Percentiles rank a stretch among this genome's conserved stretches.
Conservation (phyloP, 805 yeast genomes). For the Yarrowia sp. region DNA sequence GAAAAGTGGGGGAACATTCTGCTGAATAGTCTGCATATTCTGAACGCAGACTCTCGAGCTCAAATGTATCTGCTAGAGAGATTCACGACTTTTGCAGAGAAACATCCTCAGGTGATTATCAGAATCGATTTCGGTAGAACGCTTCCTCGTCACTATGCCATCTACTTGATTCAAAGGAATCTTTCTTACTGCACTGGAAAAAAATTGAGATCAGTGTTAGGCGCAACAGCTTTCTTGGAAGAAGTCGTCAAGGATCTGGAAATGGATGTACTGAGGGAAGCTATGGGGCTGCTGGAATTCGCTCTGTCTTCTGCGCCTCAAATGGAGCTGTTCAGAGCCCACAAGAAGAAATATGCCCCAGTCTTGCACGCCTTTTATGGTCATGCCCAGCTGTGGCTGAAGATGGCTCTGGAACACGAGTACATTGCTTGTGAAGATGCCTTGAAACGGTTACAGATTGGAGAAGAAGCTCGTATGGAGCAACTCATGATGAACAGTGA, state of each 20-base stretch:
- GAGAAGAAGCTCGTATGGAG: too few species aligned
- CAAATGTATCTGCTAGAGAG: not conserved
- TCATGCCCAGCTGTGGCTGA: conserved; percentile 24
- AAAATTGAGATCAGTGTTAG: too few species aligned
- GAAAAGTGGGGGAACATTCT: conserved; percentile 3
- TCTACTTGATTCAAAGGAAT: not conserved
- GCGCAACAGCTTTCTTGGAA: too few species aligned
- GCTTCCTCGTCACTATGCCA: not conserved
- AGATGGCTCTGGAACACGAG: not conserved
- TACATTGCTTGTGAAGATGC: not conserved
- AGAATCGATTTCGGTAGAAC: too few species aligned
- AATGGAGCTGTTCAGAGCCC: too few species aligned
- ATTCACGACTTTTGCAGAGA: not conserved
- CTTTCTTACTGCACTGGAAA: too few species aligned
- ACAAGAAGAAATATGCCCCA: not conserved
- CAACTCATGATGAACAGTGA: too few species aligned
- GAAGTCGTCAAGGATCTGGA: too few species aligned
- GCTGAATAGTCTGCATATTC: not conserved
- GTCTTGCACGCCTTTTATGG: conserved; percentile 5
- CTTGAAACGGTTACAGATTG: not conserved
- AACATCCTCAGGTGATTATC: conserved; percentile 13
- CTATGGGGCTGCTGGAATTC: not conserved
- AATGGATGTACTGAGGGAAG: too few species aligned
- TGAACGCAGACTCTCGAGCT: not conserved
- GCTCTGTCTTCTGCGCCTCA: not conserved